phyloP scores from a whole-genome alignment of 2,329 filamentous ascomycete genomes.

The Rugonectria rugulosa region DNA sequence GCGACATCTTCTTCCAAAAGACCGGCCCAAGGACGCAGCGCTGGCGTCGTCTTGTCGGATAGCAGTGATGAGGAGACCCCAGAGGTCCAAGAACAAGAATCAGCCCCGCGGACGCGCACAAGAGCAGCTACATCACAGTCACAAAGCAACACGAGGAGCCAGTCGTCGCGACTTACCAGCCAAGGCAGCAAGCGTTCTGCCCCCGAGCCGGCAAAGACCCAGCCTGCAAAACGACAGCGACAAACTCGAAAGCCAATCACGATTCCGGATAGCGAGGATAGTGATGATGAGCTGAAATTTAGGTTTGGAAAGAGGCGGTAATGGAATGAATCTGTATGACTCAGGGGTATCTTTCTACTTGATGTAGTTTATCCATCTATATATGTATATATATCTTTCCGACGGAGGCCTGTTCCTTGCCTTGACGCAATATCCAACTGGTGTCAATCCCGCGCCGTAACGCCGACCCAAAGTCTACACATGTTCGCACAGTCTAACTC shows the following conservation, averaged over 20 bases:
- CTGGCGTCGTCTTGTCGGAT: conserved; percentile 44
- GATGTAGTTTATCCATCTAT: conserved; percentile 38
- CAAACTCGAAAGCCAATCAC: conserved; percentile 45
- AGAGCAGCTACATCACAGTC: conserved; percentile 38
- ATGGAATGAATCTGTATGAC: conserved; percentile 27
- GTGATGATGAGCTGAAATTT: conserved; percentile 65
- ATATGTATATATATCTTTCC: conserved; percentile 4
- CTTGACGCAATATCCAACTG: not conserved
- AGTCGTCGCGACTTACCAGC: conserved; percentile 38
- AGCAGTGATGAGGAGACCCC: conserved; percentile 46
- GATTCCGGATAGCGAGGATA: conserved; percentile 54
- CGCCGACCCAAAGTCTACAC: conserved; percentile 6
- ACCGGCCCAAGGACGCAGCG: conserved; percentile 24
- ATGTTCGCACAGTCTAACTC: conserved; percentile 11
- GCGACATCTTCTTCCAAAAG: conserved; percentile 20
- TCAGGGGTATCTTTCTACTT: conserved; percentile 43
- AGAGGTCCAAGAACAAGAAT: conserved; percentile 15
- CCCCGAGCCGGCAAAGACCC: conserved; percentile 39
- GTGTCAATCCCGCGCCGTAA: not conserved
- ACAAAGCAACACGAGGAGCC: conserved; percentile 39
- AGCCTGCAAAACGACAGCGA: conserved; percentile 44
- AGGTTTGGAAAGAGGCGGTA: conserved; percentile 61
- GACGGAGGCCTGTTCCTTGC: not conserved
- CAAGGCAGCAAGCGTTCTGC: conserved; percentile 46
- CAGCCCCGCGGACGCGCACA: conserved; percentile 31